Percentiles rank a stretch among this genome's conserved stretches.
These are phyloP conservation scores for Podospora pseudopauciseta DNA, from an alignment of 495 filamentous ascomycete genomes.

Conservation along the genomic window DNA sequence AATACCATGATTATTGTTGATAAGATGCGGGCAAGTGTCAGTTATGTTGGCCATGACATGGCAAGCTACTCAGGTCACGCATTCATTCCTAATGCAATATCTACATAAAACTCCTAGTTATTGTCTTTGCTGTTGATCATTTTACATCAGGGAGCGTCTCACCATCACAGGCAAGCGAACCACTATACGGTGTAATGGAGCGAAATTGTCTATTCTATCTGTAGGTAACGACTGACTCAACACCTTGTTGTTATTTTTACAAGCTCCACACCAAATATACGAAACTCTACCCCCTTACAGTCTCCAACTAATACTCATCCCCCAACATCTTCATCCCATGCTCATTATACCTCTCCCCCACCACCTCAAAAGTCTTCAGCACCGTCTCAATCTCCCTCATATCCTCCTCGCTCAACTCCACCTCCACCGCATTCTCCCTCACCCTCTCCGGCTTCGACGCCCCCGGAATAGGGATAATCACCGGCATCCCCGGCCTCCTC, in stretches of 20 bases:
- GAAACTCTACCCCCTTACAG: neutral
- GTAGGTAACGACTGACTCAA: neutral
- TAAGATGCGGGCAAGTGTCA: too few species aligned
- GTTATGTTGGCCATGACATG: too few species aligned
- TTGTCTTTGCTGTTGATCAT: too few species aligned
- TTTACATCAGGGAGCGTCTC: too few species aligned
- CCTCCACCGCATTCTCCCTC: constrained; percentile 47
- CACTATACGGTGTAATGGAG: neutral
- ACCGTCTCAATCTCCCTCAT: constrained; percentile 47
- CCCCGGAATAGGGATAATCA: constrained; percentile 81
- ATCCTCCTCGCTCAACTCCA: constrained; percentile 48
- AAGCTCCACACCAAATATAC: too few species aligned
- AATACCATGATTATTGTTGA: too few species aligned
- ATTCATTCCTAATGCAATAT: too few species aligned
- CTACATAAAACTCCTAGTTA: too few species aligned
- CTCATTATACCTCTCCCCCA: constrained; percentile 41
- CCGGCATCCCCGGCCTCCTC: constrained; percentile 57
- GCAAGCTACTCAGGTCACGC: too few species aligned
- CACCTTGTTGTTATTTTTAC: neutral
- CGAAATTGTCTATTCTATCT: neutral
- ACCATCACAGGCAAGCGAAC: too few species aligned
- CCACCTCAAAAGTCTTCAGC: constrained; percentile 35
- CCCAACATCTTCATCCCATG: neutral
- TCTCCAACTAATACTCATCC: neutral
- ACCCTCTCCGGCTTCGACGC: constrained; percentile 49